phyloP scores from a whole-genome alignment of 2,329 filamentous ascomycete species.

The Sporothrix luriei region DNA sequence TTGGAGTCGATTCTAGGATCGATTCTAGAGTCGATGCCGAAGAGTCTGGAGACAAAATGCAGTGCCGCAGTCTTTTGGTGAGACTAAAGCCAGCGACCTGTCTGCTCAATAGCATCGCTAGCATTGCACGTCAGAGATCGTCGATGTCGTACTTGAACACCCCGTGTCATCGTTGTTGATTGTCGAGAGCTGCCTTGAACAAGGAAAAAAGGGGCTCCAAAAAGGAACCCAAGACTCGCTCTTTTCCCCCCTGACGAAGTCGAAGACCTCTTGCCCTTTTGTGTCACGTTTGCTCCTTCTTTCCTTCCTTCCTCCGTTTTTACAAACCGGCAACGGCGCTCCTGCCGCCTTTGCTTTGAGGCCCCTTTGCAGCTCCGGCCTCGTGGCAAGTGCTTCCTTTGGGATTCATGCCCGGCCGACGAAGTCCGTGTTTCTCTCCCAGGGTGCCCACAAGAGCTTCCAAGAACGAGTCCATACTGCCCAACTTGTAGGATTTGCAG shows the following conservation, averaged over 20 bases:
- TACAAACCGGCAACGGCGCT: background rate
- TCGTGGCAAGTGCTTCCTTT: conserved; percentile 12
- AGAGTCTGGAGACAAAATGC: background rate
- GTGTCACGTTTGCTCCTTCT: background rate
- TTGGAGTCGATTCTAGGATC: no score
- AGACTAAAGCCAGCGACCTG: no score
- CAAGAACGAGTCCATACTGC: background rate
- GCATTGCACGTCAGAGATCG: background rate
- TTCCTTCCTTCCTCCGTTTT: background rate
- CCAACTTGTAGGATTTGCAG: background rate
- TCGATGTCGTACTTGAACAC: background rate
- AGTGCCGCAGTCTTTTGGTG: background rate
- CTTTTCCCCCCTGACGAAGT: background rate
- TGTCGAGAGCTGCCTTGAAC: no score
- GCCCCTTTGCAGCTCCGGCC: background rate
- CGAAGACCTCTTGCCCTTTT: background rate
- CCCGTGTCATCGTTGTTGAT: background rate
- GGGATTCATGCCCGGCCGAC: background rate
- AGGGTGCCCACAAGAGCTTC: background rate
- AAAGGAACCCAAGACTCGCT: background rate
- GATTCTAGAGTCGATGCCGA: background rate
- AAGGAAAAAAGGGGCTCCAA: background rate
- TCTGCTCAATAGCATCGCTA: conserved; percentile 1
- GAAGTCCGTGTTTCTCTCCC: background rate
- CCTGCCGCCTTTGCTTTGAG: background rate